Base-by-base conservation (phyloP, 108 stramenopile genomes). In the Cylindrotheca fusiformis region DNA sequence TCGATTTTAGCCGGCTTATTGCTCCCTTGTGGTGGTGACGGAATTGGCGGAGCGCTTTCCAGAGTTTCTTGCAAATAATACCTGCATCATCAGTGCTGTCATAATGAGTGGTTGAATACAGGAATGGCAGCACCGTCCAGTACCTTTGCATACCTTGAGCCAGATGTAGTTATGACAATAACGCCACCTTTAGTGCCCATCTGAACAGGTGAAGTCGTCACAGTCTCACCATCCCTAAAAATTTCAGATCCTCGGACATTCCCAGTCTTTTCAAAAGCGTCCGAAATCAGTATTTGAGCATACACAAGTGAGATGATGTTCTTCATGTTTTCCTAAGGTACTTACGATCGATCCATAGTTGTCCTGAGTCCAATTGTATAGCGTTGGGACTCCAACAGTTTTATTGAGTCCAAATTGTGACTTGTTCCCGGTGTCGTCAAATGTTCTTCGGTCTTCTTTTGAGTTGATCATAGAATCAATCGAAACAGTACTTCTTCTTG, bases 341-440 rank as follows among this genome's bases (percentile, higher is more conserved):
- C n/a, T n/a, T n/a, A n/a, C 55, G 20, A 87, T 87, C 17, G 63
- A 62, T 25, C 80, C 82, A 52, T 83, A 80, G 18, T 54, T 52
- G 41, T 78, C 48, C 21, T 76, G 55, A 26, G 58, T 74, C 85
- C 85, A 87, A 27, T 76, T 69, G 29, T 73, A 75, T 5, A 87
- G 60, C 0, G 68, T 81, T 18, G 85, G 82, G 3, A 80, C 65
- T 20, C 71, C 80, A 12, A 65, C 48, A 23, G 81, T 44, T 17
- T 19, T 55, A 0, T 20, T n/a, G 4, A 61, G 31, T 25, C 22
- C 54, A n/a, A n/a, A n/a, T n/a, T n/a, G n/a, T n/a, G n/a, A n/a
- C n/a, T n/a, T 36, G 2, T 5, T 21, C 32, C 26, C 32, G 10
- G 3, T 3, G n/a, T 17, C 29, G 5, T 48, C 18, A 23, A 28